These are phyloP conservation scores for Ilyonectria robusta DNA, from an alignment of 2,329 filamentous ascomycete species.

Conservation along the genomic window DNA sequence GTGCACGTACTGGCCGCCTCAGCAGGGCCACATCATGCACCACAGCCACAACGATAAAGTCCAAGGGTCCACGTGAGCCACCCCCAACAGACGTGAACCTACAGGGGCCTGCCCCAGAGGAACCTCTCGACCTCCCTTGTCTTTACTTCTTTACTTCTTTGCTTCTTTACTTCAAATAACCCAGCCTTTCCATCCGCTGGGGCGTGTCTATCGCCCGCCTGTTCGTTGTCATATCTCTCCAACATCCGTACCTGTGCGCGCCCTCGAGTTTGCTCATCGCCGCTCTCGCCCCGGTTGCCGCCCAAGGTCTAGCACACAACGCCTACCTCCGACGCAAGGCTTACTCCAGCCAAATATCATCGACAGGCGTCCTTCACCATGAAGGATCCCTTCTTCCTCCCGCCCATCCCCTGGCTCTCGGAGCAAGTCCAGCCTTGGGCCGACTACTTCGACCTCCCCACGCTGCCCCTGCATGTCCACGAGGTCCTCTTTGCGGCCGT, in stretches of 20 bases:
- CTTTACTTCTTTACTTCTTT: not conserved
- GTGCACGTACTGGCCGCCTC: not conserved
- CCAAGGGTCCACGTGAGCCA: constrained; percentile 37
- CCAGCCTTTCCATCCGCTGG: not conserved
- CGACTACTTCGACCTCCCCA: constrained; percentile 71
- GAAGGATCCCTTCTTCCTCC: constrained; percentile 80
- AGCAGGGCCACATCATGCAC: constrained; percentile 22
- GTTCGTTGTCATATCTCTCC: not conserved
- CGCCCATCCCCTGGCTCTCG: constrained; percentile 70
- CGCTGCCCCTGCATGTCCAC: constrained; percentile 83
- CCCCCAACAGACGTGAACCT: constrained; percentile 41
- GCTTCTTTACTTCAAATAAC: constrained; percentile 3
- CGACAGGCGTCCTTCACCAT: constrained; percentile 60
- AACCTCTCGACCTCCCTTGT: constrained; percentile 10
- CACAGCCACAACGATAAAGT: constrained; percentile 33
- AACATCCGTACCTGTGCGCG: not conserved
- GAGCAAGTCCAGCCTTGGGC: constrained; percentile 74
- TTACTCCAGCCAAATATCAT: constrained; percentile 3
- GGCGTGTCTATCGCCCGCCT: not conserved
- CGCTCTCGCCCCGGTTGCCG: not conserved
- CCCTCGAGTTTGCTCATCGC: not conserved
- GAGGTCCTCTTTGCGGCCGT: constrained; percentile 77
- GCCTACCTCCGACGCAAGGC: not conserved
- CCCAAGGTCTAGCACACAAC: not conserved
- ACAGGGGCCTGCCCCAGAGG: constrained; percentile 4